phyloP scores from a whole-genome alignment of 768 basidiomycete genomes.

The Cystobasidium onofrii region DNA sequence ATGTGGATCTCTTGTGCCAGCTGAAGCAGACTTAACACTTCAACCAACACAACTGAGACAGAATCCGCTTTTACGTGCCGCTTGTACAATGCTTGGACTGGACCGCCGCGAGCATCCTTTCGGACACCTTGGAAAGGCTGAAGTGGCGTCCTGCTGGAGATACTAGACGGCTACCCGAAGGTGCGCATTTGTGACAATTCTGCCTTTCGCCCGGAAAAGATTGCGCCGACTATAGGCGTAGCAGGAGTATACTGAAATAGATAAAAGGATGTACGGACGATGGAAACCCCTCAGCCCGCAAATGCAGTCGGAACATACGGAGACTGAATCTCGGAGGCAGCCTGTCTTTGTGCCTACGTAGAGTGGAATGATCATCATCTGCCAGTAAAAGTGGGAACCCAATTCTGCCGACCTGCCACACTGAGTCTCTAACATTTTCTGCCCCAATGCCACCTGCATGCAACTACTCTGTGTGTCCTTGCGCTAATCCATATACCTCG shows the following conservation, averaged over 20 bases:
- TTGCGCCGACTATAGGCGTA: background rate
- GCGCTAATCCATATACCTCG: background rate
- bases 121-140: background rate
- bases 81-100: background rate
- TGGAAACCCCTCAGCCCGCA: background rate
- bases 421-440: background rate
- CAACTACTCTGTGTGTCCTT: background rate
- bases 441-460: background rate
- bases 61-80: background rate
- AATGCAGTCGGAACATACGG: background rate
- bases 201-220: background rate
- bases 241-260: background rate
- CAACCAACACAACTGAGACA: background rate
- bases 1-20: background rate
- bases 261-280: background rate
- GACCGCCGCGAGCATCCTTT: background rate
- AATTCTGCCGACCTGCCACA: background rate
- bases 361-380: background rate
- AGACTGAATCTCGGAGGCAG: background rate
- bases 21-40: constrained; percentile 1
- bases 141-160: background rate
- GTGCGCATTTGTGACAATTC: constrained; percentile 26
- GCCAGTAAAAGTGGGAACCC: background rate
- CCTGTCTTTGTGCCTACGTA: background rate
- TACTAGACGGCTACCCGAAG: constrained; percentile 20